Base-by-base conservation (phyloP, 176 grass and related monocot species). In the Carex cristatella region DNA sequence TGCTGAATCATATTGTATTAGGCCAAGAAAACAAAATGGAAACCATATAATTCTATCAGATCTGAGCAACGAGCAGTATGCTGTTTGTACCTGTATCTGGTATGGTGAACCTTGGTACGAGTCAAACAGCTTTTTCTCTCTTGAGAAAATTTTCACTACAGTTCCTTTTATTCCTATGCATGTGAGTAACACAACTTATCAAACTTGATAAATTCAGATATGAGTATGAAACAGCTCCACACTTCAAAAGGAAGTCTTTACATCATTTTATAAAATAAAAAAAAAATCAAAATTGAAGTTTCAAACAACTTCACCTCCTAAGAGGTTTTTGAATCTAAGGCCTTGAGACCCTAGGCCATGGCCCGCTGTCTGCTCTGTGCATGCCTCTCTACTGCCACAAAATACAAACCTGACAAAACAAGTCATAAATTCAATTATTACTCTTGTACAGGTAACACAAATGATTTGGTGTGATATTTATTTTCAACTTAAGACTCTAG, bases 341-440 rank as follows among this genome's bases (percentile, higher is more conserved):
- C 16, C 77, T 86, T 90, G 70, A 97, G 85, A 49, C 92, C 87
- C 78, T 94, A 86, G 13, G 92, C 89, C 54, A 94, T 86, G 70
- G 87, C 87, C 56, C 92, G 86, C 70, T 87, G 84, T 61, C 91
- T 86, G 65, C 91, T 94, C 84, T 97, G 94, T 64, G 90, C 84
- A 48, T 97, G 90, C 91, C 94, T 93, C 90, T 97, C 94, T 58
- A 93, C 94, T 19, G 90, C 94, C 79, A 97, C 91, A 57, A 93
- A 87, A 90, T 93, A 94, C 16, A 94, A 79, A 73, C 90, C 94
- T 94, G 61, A 37, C 15, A 65, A 44, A 86, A 82, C 33, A 32
- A 81, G 65, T 81, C 18, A 38, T 33, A 46, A 9, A 44, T 44
- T 61, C 46, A 64, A 13, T 78, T 78, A 57, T 78, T 9, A 30